Evolutionary conservation across 192 early-diverging fungal genomes (phyloP), one percentile per base, ranked within the genome.

Genomic region (Coemansia sp.): DNA sequence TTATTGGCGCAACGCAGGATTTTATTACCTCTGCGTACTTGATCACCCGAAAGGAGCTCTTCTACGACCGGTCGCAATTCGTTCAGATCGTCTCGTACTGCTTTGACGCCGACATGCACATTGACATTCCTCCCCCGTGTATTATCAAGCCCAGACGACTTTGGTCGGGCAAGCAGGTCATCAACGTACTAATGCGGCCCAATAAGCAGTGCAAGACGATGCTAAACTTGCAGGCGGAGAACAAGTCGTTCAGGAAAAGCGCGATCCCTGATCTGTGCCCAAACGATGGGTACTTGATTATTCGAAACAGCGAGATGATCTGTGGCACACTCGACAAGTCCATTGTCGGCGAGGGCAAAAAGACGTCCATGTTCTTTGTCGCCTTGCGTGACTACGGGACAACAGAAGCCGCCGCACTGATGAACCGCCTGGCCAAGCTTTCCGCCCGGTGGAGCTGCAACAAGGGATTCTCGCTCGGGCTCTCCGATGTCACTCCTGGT

Each of bases 1-100:
- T 98, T 37, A 95, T 99, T 84, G 96, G 95, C 20, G 98, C 98
- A 23, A 99, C 95, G 39, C 98, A 99, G 82, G 98, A 99, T 89
- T 99, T 99, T 80, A 94, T 99, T 69, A 98, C 98, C 5, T 91
- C 95, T 0, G 90, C 94, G 10, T 99, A 94, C 62, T 82, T 99
- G 40, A 83, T 99, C 36, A 94, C 96, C 6, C 86, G 90, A 42
- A 96, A 95, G 82, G 96, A 98, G 78, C 85, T 87, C 31, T 98
- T 98, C 76, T 99, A 95, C 75, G 92, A 93, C 76, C 93, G 98
- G 9, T 83, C 93, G 9, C 90, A 92, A 73, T 96, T 99, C 83
- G 82, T 89, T 16, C 94, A 97, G 82, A 90, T 96, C 26, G 94
- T 92, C 65, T 92, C 91, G 50, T 95, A 93, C 80, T 90, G 97